Percentiles rank a stretch among this genome's conserved stretches.
Conservation (phyloP, 2,329 filamentous ascomycete species). For the Paracoccidioides lutzii region DNA sequence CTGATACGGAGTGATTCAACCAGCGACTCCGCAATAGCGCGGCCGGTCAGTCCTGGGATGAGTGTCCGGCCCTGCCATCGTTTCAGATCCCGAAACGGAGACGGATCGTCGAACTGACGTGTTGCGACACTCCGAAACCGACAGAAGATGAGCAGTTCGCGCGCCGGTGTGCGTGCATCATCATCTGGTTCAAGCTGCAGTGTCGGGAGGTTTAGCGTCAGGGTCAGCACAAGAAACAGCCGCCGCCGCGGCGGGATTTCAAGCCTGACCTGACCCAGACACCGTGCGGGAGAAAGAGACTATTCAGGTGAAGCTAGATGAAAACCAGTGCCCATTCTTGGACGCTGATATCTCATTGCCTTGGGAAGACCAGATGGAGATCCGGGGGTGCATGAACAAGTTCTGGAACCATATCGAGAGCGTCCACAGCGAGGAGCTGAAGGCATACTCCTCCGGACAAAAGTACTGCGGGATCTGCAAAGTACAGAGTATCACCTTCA, state of each 20-base stretch:
- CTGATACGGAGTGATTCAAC: constrained; percentile 14
- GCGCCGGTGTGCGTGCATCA: neutral
- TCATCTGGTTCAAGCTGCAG: neutral
- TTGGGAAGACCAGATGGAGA: constrained; percentile 4
- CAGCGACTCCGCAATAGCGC: constrained; percentile 6
- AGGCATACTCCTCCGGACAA: constrained; percentile 6
- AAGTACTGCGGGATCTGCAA: constrained; percentile 2
- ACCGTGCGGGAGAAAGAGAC: neutral
- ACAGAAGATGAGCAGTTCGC: neutral
- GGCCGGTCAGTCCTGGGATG: neutral
- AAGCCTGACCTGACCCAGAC: neutral
- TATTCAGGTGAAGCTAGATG: neutral
- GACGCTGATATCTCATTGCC: constrained; percentile 6
- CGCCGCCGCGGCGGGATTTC: neutral
- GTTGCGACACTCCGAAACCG: neutral
- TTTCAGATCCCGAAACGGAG: constrained; percentile 8
- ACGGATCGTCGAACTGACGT: constrained; percentile 6
- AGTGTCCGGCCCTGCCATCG: neutral
- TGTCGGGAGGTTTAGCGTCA: neutral
- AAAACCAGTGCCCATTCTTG: constrained; percentile 12
- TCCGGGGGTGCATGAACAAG: constrained; percentile 11
- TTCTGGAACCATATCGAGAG: constrained; percentile 13
- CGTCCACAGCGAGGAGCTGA: constrained; percentile 8
- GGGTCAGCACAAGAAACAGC: neutral
- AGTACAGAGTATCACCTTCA: neutral